Conservation (phyloP, 331 rosid genomes). For the Erythrophleum ivorense region DNA sequence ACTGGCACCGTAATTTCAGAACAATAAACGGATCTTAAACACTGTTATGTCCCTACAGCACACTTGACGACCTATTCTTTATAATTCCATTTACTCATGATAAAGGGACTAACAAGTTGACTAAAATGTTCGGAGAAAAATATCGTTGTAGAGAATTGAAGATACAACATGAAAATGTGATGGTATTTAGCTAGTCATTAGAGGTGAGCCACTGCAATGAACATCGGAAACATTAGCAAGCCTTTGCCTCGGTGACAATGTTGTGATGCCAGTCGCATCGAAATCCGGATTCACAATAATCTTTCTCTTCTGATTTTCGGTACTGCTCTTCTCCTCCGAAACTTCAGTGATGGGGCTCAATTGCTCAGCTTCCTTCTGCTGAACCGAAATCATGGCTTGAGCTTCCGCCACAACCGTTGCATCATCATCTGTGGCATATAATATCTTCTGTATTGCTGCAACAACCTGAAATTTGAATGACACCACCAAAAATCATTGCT, state of each 20-base stretch:
- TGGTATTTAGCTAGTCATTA: constrained; percentile 61
- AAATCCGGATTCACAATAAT: constrained; percentile 63
- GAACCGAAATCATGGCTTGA: constrained; percentile 70
- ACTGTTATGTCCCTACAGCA: not conserved
- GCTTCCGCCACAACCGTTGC: constrained; percentile 82
- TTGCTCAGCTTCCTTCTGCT: constrained; percentile 45
- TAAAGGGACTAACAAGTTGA: not conserved
- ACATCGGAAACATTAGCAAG: constrained; percentile 83
- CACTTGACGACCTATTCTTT: not conserved
- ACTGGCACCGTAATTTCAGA: not conserved
- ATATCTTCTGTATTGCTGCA: constrained; percentile 79
- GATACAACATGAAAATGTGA: constrained; percentile 24
- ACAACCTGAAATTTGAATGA: constrained; percentile 60
- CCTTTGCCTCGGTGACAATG: constrained; percentile 83
- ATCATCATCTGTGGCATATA: constrained; percentile 82
- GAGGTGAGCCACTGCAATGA: constrained; percentile 88
- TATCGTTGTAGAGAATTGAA: constrained; percentile 22
- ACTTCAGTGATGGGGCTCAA: constrained; percentile 87
- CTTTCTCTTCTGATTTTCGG: constrained; percentile 85
- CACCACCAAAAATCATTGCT: constrained; percentile 2
- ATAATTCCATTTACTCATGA: constrained; percentile 5
- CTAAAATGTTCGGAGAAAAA: constrained; percentile 11
- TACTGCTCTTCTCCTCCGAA: constrained; percentile 66
- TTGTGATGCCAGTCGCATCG: constrained; percentile 62
- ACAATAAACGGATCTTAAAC: not conserved